Evolutionary conservation across 495 filamentous ascomycete genomes (phyloP), one percentile per base, ranked within the genome.

Genomic region (Aspergillus mulundensis): DNA sequence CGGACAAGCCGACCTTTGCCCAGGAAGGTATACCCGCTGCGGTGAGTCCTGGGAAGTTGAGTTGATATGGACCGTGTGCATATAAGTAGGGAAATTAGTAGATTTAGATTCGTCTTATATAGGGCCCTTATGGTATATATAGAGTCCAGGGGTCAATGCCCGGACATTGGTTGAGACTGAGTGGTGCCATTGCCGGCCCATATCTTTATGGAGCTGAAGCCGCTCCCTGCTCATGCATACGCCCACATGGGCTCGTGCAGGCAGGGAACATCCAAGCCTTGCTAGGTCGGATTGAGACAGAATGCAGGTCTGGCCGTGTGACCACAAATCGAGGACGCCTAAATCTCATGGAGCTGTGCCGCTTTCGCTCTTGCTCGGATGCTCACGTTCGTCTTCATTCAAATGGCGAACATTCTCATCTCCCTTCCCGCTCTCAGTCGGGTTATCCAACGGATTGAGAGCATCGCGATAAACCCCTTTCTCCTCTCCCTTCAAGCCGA

Each of bases 401-500:
- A 2, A 6, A 36, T 30, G 42, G 18, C 2, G 14, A 40, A 16
- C 6, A 11, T 6, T 40, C 38, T 44, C 21, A 28, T 2, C 43
- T 21, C 36, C 12, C n/a, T 23, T 20, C 14, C 16, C 32, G n/a
- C 19, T 16, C 20, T 4, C 23, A n/a, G 36, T 36, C 32, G 49
- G 19, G 41, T 50, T 41, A 21, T 53, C 32, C 14, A 55, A 61
- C 51, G 65, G 56, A 63, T 64, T 59, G 5, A 77, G 58, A 24
- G 66, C 66, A 38, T 66, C 51, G 32, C 67, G 54, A 57, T 79
- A 79, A 24, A 76, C 64, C 11, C 50, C 15, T 23, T 73, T 62
- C 48, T 79, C 76, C 14, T 66, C 66, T 25, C 70, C 70, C 53
- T 79, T 77, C 45, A 79, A 53, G 7, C 77, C 77, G 50, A 65